Percentiles rank a stretch among this genome's conserved stretches.
phyloP scores from a whole-genome alignment of 176 grass and related monocot species.

The Typha latifolia region DNA sequence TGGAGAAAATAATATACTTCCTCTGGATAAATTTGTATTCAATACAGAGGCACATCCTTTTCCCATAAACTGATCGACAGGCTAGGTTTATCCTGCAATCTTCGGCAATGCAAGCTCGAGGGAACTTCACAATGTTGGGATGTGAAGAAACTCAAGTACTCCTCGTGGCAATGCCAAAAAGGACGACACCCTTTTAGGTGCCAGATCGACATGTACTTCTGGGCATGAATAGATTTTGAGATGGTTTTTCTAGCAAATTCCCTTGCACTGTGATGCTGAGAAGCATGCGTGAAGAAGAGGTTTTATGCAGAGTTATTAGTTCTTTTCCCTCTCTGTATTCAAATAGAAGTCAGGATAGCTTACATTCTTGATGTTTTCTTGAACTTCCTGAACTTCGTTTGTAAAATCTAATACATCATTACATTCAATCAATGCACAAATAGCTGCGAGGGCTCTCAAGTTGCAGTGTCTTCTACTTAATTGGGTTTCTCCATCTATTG shows the following conservation, averaged over 20 bases:
- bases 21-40: constrained; percentile 84
- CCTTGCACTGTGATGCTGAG: not conserved
- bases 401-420: not conserved
- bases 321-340: not conserved
- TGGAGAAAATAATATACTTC: constrained; percentile 66
- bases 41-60: constrained; percentile 94
- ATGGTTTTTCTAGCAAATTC: not conserved
- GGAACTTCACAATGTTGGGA: not conserved
- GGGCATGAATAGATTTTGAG: too few relatives aligned
- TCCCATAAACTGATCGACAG: constrained; percentile 27
- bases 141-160: too few relatives aligned
- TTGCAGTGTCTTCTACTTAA: too few relatives aligned
- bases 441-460: too few relatives aligned
- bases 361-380: not conserved
- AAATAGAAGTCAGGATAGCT: not conserved
- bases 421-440: not conserved
- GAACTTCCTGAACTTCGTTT: not conserved
- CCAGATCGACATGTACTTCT: too few relatives aligned
- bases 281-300: not conserved
- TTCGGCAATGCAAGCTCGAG: not conserved
- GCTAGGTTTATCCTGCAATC: not conserved
- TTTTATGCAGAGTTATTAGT: too few relatives aligned
- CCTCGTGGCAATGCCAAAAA: too few relatives aligned
- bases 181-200: too few relatives aligned
- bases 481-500: too few relatives aligned